phyloP scores from a whole-genome alignment of 176 grass and related monocot genomes.

The Stipa capillata region DNA sequence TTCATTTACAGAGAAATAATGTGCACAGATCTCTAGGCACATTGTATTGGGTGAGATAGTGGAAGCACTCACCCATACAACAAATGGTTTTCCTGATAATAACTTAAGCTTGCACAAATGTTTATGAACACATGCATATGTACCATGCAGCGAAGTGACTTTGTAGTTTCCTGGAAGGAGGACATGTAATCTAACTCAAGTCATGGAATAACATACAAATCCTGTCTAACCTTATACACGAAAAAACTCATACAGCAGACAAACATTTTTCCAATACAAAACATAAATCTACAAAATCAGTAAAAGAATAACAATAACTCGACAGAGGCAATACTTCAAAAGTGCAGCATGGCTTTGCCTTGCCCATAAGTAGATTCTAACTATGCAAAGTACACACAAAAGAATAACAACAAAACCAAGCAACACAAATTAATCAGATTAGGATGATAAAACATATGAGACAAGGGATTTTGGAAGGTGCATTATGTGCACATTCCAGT shows the following conservation, averaged over 20 bases:
- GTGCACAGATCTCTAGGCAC: not conserved
- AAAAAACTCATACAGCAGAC: not conserved
- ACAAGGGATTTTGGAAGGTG: not conserved
- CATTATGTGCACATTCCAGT: not conserved
- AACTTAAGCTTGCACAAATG: slow-evolving; percentile 6
- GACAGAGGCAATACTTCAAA: not conserved
- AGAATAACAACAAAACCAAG: not conserved
- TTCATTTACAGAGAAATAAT: not conserved
- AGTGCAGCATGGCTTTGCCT: slow-evolving; percentile 8
- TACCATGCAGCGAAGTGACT: not conserved
- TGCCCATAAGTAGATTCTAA: not conserved
- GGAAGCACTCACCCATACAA: not conserved
- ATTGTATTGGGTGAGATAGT: not conserved
- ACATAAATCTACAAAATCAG: not conserved
- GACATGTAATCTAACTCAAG: too few species aligned
- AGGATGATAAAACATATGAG: not conserved
- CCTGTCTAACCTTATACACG: not conserved
- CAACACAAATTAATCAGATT: not conserved
- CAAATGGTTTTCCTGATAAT: not conserved
- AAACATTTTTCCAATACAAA: not conserved
- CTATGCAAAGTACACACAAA: not conserved
- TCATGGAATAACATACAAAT: too few species aligned
- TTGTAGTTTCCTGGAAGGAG: not conserved
- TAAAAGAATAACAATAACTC: not conserved
- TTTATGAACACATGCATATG: not conserved